Conservation (phyloP, 108 stramenopile genomes). For the Nitzschia sp. region DNA sequence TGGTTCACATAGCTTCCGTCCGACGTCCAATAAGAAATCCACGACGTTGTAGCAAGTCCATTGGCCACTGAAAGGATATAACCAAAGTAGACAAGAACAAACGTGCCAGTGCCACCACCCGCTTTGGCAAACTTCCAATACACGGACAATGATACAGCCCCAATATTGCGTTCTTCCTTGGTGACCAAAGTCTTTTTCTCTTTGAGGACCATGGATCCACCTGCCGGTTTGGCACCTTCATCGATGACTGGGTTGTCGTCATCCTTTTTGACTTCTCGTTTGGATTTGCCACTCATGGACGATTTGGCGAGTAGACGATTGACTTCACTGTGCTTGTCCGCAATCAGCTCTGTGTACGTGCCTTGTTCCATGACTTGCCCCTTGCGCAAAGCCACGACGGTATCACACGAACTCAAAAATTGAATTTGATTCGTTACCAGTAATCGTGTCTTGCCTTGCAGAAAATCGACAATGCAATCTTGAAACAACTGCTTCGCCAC, state of each 20-base stretch:
- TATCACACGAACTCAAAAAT: constrained; percentile 70
- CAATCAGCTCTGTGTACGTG: constrained; percentile 60
- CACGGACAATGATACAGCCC: constrained; percentile 57
- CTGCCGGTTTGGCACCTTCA: constrained; percentile 23
- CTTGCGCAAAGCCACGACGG: constrained; percentile 66
- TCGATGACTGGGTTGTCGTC: not conserved
- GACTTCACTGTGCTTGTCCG: constrained; percentile 64
- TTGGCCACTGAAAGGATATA: constrained; percentile 61
- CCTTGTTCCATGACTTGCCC: constrained; percentile 76
- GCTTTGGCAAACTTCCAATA: constrained; percentile 66
- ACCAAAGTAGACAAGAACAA: constrained; percentile 45
- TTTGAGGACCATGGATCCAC: not conserved
- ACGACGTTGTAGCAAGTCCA: constrained; percentile 39
- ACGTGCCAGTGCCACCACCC: constrained; percentile 60
- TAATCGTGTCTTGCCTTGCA: constrained; percentile 80
- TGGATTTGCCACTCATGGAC: not conserved
- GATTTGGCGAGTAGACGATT: constrained; percentile 51
- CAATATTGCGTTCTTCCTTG: constrained; percentile 66
- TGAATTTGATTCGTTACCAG: constrained; percentile 93
- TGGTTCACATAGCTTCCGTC: constrained; percentile 53
- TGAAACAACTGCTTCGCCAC: constrained; percentile 80
- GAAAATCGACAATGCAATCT: constrained; percentile 65
- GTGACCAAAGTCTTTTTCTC: constrained; percentile 46
- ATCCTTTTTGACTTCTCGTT: constrained; percentile 10
- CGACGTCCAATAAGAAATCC: constrained; percentile 74